Evolutionary conservation across 2,329 filamentous ascomycete genomes (phyloP), one percentile per base, ranked within the genome.

Genomic region (Drechslerella dactyloides): DNA sequence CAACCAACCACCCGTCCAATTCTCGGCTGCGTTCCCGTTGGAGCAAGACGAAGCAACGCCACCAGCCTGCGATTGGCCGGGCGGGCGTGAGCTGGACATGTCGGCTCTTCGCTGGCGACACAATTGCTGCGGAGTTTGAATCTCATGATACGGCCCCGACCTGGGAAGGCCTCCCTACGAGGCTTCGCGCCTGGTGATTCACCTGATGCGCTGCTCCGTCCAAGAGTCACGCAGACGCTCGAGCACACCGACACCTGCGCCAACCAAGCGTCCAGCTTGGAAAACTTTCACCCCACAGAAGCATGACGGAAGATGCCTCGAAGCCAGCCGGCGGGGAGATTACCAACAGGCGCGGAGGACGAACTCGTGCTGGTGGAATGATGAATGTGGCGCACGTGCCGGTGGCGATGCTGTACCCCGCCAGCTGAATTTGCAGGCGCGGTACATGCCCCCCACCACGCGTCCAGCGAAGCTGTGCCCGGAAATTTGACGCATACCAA

Each of bases 1-100:
- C 44, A 17, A 48, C 44, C 44, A 48, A 48, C 44, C 44, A 48
- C 44, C 44, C 44, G 44, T 48, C 44, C 44, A 48, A 48, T 48
- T 48, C 44, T 21, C 2, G 44, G 21, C 44, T 5, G 4, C 44
- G 44, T 48, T 48, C 44, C 27, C 44, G 44, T 21, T 48, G 7
- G 11, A 48, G 44, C 19, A 48, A 11, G 44, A 48, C 19, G 4
- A 48, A 48, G 44, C 44, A 48, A 48, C 44, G 44, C 44, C 44
- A 48, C 44, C 19, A 23, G 44, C 44, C 6, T 44, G 3, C 13
- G 40, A 44, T 44, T 48, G 44, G n/a, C 44, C 15, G 6, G 15
- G 44, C 19, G 15, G 44, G 19, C 17, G 8, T 48, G 44, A 19
- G 37, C 37, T 42, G 37, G 4, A 15, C 11, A 17, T 15, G 15